Conservation (phyloP, 257 asterid species). For the Petunia secreta region DNA sequence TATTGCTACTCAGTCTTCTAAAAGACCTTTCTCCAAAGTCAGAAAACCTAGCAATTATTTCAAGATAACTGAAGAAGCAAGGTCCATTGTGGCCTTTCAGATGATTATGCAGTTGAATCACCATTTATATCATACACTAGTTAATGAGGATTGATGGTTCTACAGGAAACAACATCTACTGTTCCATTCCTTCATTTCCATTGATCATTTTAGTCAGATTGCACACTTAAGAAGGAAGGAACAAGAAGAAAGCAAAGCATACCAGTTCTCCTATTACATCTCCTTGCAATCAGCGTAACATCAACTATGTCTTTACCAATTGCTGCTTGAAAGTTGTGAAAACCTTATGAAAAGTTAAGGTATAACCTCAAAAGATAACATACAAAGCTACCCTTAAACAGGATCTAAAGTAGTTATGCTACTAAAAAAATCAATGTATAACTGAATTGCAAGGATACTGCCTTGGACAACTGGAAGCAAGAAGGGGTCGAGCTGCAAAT, state of each 20-base stretch:
- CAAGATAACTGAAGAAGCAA: slow-evolving; percentile 15
- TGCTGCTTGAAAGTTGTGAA: slow-evolving; percentile 68
- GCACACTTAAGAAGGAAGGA: slow-evolving; percentile 2
- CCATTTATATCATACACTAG: not conserved
- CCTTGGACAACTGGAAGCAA: slow-evolving; percentile 97
- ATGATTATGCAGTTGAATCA: slow-evolving; percentile 16
- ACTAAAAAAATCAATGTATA: slow-evolving; percentile 8
- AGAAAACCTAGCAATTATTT: not conserved
- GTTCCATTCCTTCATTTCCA: slow-evolving; percentile 1
- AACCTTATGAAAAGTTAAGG: slow-evolving; percentile 85
- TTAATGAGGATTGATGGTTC: not conserved
- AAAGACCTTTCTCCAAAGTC: not conserved
- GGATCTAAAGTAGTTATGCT: not conserved
- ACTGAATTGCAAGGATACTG: slow-evolving; percentile 71
- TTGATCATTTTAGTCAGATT: slow-evolving; percentile 10
- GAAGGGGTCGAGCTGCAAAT: slow-evolving; percentile 87
- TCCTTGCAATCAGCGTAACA: slow-evolving; percentile 81
- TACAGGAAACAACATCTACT: slow-evolving; percentile 11
- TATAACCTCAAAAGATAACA: slow-evolving; percentile 37
- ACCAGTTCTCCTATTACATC: slow-evolving; percentile 96
- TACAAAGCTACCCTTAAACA: slow-evolving; percentile 1
- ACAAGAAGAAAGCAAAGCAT: slow-evolving; percentile 17
- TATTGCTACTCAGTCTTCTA: not conserved
- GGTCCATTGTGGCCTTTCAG: slow-evolving; percentile 12
- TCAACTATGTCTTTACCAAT: slow-evolving; percentile 65